Evolutionary conservation across 1,139 yeast species (phyloP), one percentile per base, ranked within the genome.

Genomic region (Blastobotrys aristatus): DNA sequence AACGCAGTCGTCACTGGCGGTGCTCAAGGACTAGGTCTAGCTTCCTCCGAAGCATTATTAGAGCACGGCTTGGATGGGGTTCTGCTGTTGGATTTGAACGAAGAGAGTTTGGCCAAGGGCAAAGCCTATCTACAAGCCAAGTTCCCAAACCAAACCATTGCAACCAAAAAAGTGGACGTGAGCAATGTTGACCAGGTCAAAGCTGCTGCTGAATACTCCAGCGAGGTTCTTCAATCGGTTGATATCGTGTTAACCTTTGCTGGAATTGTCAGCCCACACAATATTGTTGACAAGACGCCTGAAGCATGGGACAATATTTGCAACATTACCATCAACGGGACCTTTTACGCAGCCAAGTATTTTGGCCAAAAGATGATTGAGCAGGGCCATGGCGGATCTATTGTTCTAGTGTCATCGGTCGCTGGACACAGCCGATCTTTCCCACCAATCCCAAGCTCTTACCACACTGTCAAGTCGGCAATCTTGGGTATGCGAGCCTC

Each of bases 391-490:
- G 48, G 52, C 4, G 54, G 54, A n/a, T 43, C 48, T 2, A 51
- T 51, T 20, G 46, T 51, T 21, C 20, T 51, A 16, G 43, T 37
- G 3, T 39, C 48, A 2, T 47, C 51, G 7, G 38, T 47, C 3
- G 52, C 48, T 2, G 54, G 49, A 3, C 52, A 49, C n/a, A 30
- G 29, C 13, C 5, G 4, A 14, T 32, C 13, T 22, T 39, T 40
- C 35, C 31, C 31, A 4, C 52, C 54, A 13, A 47, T 45, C 14
- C 53, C 53, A 5, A 36, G 37, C 18, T 76, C 79, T n/a, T 86
- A 86, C 71, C 86, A 85, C 68, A 83, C 85, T 67, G 81, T 90
- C 57, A 86, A 86, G 70, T 94, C 95, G 22, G 95, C 90, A 46
- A 86, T 84, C 44, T 77, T 82, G 53, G 79, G 75, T n/a, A 10